Base-by-base conservation (phyloP, 192 early-diverging fungal species). In the Piromyces finnis region DNA sequence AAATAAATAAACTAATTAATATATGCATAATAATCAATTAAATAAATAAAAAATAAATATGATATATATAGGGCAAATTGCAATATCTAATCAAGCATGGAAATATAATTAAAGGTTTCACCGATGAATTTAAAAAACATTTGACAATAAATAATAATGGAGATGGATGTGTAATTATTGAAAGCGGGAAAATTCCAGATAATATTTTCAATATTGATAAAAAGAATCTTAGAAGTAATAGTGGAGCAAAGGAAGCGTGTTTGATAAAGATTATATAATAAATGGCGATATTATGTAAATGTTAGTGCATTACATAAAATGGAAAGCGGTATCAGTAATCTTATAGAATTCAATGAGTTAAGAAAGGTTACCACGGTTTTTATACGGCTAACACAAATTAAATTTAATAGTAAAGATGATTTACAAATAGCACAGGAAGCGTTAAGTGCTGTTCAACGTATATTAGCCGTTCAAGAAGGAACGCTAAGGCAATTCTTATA, bases 281-380 rank as follows among this genome's bases (percentile, higher is more conserved):
- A 51, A 51, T 51, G 41, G 41, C 15, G 41, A 4, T 51, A 51
- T 51, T 51, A 51, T 22, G 41, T 51, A 15, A 51, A 51, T 51
- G 41, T 51, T 22, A 51, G 41, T 51, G 41, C 41, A 68, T 68
- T 68, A n/a, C 51, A 68, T 68, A 68, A 68, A 68, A 68, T 68
- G 51, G 51, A 68, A n/a, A 68, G 26, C 9, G 82, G 83, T 32
- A 77, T 89, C 0, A 36, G 30, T 28, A 85, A 89, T 29, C 81
- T 89, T 29, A 77, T 89, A 79, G 41, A 78, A 28, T 79, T 89
- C 29, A 79, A 78, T 35, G 88, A 89, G 41, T 79, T 89, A 17
- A 83, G 88, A 28, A 87, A 89, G 78, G 85, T 89, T 32, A 88
- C 88, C 5, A 89, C 88, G 2, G 79, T 89, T 9, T 89, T 89